These are phyloP conservation scores for Persicaria maculosa DNA, from an alignment of 148 eudicot genomes.

Conservation along the genomic window DNA sequence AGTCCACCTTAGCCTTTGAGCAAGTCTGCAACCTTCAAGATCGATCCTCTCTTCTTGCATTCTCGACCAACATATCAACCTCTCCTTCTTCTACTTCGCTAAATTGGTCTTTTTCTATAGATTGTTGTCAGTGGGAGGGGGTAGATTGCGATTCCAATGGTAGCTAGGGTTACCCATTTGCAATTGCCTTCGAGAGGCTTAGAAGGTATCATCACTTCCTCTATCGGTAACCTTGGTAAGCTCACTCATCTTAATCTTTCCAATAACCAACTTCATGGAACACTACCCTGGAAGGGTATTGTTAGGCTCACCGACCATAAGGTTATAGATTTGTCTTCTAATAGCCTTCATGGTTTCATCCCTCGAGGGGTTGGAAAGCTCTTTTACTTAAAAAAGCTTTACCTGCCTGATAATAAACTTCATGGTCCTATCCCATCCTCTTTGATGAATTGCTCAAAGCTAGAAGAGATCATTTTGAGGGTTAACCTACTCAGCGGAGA, in stretches of 20 bases:
- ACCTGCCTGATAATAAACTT: slow-evolving; percentile 51
- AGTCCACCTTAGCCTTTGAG: slow-evolving; percentile 13
- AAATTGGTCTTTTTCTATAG: slow-evolving; percentile 42
- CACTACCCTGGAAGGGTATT: background rate
- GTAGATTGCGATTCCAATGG: slow-evolving; percentile 38
- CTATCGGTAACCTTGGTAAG: slow-evolving; percentile 36
- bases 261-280: background rate
- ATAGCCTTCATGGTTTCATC: slow-evolving; percentile 33
- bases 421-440: slow-evolving; percentile 61
- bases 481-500: too few species aligned
- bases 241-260: slow-evolving; percentile 64
- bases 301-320: background rate
- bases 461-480: too few species aligned
- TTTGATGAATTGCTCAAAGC: slow-evolving; percentile 14
- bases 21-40: slow-evolving; percentile 45
- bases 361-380: slow-evolving; percentile 55
- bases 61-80: slow-evolving; percentile 26
- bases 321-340: background rate
- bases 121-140: slow-evolving; percentile 81
- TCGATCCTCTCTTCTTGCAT: slow-evolving; percentile 38
- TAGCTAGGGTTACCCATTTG: slow-evolving; percentile 36
- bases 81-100: slow-evolving; percentile 20
- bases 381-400: slow-evolving; percentile 44
- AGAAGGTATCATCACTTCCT: slow-evolving; percentile 33
- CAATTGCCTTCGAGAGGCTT: slow-evolving; percentile 49